These are phyloP conservation scores for Aspergillus cejpii DNA, from an alignment of 2,329 filamentous ascomycete genomes.

Conservation along the genomic window DNA sequence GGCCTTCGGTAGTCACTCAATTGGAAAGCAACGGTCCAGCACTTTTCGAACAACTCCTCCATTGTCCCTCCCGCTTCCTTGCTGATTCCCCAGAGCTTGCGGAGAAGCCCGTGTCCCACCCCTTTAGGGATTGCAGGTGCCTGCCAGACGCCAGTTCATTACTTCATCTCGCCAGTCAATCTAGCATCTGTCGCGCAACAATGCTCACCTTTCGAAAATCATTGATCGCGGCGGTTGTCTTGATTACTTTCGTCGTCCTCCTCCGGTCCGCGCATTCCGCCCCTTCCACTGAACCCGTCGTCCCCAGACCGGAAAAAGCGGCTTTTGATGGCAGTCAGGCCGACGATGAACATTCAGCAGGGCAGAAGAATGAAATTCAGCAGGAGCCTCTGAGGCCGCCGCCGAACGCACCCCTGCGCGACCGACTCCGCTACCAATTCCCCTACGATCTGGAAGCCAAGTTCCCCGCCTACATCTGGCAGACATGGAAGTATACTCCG, in stretches of 20 bases:
- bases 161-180: constrained; percentile 2
- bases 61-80: constrained; percentile 2
- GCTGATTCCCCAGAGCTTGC: constrained; percentile 7
- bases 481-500: constrained; percentile 92
- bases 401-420: constrained; percentile 63
- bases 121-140: neutral
- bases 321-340: constrained; percentile 18
- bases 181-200: constrained; percentile 10
- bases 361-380: constrained; percentile 14
- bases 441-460: constrained; percentile 82
- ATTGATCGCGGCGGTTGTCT: constrained; percentile 61
- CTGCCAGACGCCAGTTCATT: neutral
- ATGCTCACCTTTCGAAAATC: constrained; percentile 79
- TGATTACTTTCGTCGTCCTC: constrained; percentile 64
- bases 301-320: constrained; percentile 24
- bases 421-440: constrained; percentile 85
- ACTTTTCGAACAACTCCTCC: neutral
- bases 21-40: neutral
- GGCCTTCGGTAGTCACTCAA: neutral
- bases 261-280: constrained; percentile 54
- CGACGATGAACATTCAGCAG: constrained; percentile 7
- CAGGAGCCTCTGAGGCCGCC: constrained; percentile 57
- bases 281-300: constrained; percentile 42
- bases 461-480: constrained; percentile 98
- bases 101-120: constrained; percentile 6